A percentile compares a stretch with the other conserved stretches of the same genome.
Conservation (phyloP, 257 asterid species). For the Lycium barbarum region DNA sequence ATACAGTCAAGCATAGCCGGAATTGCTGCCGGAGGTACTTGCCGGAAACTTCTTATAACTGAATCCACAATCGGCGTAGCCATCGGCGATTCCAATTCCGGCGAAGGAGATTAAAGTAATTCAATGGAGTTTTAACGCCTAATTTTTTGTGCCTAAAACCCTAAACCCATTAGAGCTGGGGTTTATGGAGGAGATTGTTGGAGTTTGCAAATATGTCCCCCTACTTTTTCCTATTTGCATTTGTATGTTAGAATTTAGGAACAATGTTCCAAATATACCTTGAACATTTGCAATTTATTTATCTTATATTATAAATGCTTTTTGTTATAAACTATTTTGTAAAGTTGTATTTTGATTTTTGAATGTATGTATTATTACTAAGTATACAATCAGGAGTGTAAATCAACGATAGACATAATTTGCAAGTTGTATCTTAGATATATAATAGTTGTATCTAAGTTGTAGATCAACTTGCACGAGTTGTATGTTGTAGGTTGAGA, state of each 20-base stretch:
- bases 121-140: slow-evolving; percentile 21
- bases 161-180: slow-evolving; percentile 26
- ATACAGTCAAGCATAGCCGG: slow-evolving; percentile 85
- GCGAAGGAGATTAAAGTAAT: neutral
- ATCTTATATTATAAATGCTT: no score
- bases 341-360: no score
- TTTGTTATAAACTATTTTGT: no score
- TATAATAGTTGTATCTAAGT: no score
- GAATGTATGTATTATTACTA: no score
- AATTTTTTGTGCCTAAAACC: slow-evolving; percentile 29
- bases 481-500: no score
- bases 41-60: slow-evolving; percentile 70
- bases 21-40: slow-evolving; percentile 70
- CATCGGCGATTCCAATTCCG: slow-evolving; percentile 15
- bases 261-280: neutral
- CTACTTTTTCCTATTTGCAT: neutral
- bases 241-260: neutral
- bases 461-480: no score
- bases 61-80: slow-evolving; percentile 47
- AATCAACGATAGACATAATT: no score
- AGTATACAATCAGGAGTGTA: no score
- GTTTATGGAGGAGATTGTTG: neutral
- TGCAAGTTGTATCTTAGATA: no score
- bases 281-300: neutral
- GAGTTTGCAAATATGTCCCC: slow-evolving; percentile 14